These are phyloP conservation scores for Lagenidium sp. DNA, from an alignment of 352 stramenopile species.

Conservation along the genomic window DNA sequence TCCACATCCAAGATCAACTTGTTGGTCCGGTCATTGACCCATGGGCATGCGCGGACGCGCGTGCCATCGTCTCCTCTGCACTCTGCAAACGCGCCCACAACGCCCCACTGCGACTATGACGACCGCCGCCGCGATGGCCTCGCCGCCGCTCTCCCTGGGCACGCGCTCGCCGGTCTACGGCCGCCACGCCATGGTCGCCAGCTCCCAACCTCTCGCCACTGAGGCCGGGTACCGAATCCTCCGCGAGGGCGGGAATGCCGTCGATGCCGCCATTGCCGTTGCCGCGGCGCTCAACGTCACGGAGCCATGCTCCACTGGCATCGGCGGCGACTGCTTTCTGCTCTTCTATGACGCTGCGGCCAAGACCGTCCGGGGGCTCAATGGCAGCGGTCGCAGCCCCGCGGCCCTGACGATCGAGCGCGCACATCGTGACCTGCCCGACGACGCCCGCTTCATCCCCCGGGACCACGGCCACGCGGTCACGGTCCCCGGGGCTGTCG, in stretches of 20 bases:
- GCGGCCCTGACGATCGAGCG: slow-evolving; percentile 71
- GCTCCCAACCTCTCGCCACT: slow-evolving; percentile 91
- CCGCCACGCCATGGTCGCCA: slow-evolving; percentile 88
- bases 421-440: slow-evolving; percentile 27
- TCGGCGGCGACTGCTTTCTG: slow-evolving; percentile 93
- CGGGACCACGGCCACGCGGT: slow-evolving; percentile 56
- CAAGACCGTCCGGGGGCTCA: slow-evolving; percentile 83
- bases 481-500: slow-evolving; percentile 89
- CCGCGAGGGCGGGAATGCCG: slow-evolving; percentile 87
- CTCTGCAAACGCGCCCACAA: no score
- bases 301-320: slow-evolving; percentile 71
- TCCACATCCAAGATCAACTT: no score
- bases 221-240: slow-evolving; percentile 89
- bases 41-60: no score
- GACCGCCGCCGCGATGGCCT: neutral
- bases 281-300: slow-evolving; percentile 50
- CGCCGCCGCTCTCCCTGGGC: slow-evolving; percentile 34
- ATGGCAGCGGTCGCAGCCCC: slow-evolving; percentile 88
- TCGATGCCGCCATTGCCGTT: slow-evolving; percentile 84
- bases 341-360: slow-evolving; percentile 90
- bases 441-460: slow-evolving; percentile 26
- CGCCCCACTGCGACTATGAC: neutral
- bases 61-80: no score
- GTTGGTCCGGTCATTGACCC: no score
- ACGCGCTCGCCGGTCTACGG: slow-evolving; percentile 86